These are phyloP conservation scores for Chrysopogon serrulatus DNA, from an alignment of 176 grass and related monocot species.

Conservation along the genomic window DNA sequence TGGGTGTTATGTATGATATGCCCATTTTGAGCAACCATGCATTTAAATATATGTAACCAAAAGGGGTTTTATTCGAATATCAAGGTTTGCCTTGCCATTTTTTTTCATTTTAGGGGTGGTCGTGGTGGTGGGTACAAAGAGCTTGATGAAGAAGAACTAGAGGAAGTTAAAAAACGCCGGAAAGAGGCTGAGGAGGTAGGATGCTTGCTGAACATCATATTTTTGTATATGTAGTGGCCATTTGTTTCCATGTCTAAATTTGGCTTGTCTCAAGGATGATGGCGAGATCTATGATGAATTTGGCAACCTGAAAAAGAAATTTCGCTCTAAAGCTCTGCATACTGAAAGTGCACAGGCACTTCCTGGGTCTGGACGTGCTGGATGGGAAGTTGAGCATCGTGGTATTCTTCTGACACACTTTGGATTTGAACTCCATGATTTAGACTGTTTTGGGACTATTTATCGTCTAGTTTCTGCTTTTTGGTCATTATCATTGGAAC, in stretches of 20 bases:
- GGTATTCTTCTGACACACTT: slow-evolving; percentile 37
- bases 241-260: slow-evolving; percentile 25
- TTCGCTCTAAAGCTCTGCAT: slow-evolving; percentile 75
- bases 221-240: background rate
- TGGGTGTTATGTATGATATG: background rate
- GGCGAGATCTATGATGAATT: slow-evolving; percentile 99
- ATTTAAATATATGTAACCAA: background rate
- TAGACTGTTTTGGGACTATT: background rate
- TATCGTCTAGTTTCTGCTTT: background rate
- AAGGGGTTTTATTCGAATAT: background rate
- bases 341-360: slow-evolving; percentile 37
- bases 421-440: background rate
- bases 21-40: background rate
- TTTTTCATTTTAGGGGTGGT: slow-evolving; percentile 55
- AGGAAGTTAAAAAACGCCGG: slow-evolving; percentile 82
- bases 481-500: background rate
- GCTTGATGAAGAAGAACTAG: slow-evolving; percentile 95
- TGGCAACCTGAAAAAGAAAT: slow-evolving; percentile 99
- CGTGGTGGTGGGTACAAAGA: slow-evolving; percentile 96
- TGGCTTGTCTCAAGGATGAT: slow-evolving; percentile 66
- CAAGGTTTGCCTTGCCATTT: background rate
- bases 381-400: slow-evolving; percentile 66
- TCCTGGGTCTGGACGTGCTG: slow-evolving; percentile 72
- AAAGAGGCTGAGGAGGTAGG: slow-evolving; percentile 92
- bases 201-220: background rate